Conservation (phyloP, 495 filamentous ascomycete species). For the Delitschia confertaspora region DNA sequence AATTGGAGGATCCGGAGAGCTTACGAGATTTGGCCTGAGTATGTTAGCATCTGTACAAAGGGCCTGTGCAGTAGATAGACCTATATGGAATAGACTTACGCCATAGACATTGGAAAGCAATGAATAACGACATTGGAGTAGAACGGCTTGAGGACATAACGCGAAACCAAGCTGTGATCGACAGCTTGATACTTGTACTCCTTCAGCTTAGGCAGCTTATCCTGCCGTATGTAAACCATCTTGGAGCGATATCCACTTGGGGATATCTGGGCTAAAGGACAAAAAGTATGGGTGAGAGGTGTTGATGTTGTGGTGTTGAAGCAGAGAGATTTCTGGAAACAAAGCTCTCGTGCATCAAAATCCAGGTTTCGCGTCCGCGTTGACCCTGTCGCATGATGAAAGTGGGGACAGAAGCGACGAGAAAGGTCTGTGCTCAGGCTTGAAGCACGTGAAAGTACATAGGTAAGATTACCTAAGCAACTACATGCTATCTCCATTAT, state of each 20-base stretch:
- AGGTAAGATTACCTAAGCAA: no score
- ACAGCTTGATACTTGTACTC: constrained; percentile 88
- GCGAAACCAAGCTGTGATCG: constrained; percentile 81
- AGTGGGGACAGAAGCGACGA: no score
- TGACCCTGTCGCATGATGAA: no score
- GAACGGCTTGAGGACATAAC: constrained; percentile 91
- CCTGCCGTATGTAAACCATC: constrained; percentile 86
- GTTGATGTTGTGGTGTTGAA: no score
- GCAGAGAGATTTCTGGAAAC: no score
- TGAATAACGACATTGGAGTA: constrained; percentile 92
- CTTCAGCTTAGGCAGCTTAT: constrained; percentile 70
- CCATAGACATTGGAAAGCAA: constrained; percentile 92
- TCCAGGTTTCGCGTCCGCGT: constrained; percentile 1
- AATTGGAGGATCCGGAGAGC: constrained; percentile 29
- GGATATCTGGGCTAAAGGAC: not conserved
- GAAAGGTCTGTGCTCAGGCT: no score
- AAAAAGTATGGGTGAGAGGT: not conserved
- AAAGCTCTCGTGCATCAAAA: no score
- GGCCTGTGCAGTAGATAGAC: not conserved
- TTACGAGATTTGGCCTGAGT: constrained; percentile 53
- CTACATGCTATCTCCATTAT: no score
- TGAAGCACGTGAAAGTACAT: no score
- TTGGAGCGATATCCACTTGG: no score
- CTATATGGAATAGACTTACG: constrained; percentile 44
- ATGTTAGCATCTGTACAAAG: constrained; percentile 20